Percentiles rank a stretch among this genome's conserved stretches.
Evolutionary conservation across 495 filamentous ascomycete genomes (phyloP).

Genomic region (Trichoderma gamsii): DNA sequence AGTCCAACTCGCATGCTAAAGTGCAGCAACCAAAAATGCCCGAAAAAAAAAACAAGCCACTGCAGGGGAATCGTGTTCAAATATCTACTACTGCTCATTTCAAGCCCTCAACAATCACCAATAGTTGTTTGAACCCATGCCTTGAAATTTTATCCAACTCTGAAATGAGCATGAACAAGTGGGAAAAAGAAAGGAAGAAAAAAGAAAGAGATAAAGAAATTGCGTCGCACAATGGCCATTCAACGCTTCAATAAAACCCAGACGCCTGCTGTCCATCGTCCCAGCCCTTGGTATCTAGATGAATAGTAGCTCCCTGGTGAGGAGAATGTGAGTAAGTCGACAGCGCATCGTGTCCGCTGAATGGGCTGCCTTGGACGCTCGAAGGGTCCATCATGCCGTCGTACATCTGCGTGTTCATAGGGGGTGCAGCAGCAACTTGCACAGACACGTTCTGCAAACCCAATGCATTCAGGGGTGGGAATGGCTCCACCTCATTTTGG

Average conservation of each 20-base stretch:
- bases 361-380: slow-evolving; percentile 30
- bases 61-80: slow-evolving; percentile 1
- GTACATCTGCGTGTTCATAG: slow-evolving; percentile 20
- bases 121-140: not conserved
- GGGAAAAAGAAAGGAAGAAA: slow-evolving; percentile 17
- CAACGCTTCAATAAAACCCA: not conserved
- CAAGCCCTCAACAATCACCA: not conserved
- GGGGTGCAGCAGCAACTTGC: slow-evolving; percentile 20
- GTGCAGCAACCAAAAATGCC: not conserved
- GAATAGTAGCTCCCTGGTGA: slow-evolving; percentile 24
- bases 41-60: not conserved
- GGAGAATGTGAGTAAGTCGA: slow-evolving; percentile 40
- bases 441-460: slow-evolving; percentile 29
- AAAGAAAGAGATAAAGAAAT: slow-evolving; percentile 23
- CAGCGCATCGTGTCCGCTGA: slow-evolving; percentile 35
- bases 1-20: not conserved
- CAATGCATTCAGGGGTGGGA: slow-evolving; percentile 29
- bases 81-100: not conserved
- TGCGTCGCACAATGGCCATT: not conserved
- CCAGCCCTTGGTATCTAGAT: slow-evolving; percentile 9
- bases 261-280: slow-evolving; percentile 2
- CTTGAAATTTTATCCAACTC: not conserved
- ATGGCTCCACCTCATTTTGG: slow-evolving; percentile 29
- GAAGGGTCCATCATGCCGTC: slow-evolving; percentile 26
- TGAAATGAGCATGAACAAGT: slow-evolving; percentile 12